Conservation (phyloP, 805 yeast species). For the Wickerhamomyces chaumierensis region DNA sequence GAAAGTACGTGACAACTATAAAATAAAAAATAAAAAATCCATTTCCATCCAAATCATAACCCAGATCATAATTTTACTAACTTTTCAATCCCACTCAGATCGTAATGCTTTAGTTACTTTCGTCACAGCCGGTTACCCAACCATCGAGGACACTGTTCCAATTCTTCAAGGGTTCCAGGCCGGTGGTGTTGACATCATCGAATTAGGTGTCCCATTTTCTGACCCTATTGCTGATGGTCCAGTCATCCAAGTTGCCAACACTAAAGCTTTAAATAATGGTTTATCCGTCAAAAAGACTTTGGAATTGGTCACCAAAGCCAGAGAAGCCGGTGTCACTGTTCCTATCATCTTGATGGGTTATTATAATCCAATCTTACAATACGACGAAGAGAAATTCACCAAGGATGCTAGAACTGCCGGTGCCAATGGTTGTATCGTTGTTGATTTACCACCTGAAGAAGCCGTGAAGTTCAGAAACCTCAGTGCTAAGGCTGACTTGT, state of each 20-base stretch:
- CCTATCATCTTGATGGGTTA: constrained; percentile 96
- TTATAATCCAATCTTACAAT: constrained; percentile 85
- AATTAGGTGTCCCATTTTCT: constrained; percentile 90
- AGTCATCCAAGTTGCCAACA: constrained; percentile 84
- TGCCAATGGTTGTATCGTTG: constrained; percentile 89
- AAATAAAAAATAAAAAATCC: not conserved
- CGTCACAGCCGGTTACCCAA: constrained; percentile 90
- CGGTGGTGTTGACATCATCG: constrained; percentile 93
- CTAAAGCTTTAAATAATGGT: constrained; percentile 73
- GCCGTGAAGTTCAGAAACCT: constrained; percentile 75
- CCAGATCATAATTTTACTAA: constrained; percentile 1
- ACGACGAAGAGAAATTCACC: constrained; percentile 80
- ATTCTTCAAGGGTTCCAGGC: constrained; percentile 79
- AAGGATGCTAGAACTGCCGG: constrained; percentile 78
- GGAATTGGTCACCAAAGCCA: constrained; percentile 63
- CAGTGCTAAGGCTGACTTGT: constrained; percentile 57
- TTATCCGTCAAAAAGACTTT: constrained; percentile 60
- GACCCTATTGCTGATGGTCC: constrained; percentile 99
- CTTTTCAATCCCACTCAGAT: constrained; percentile 17
- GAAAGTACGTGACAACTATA: constrained; percentile 28
- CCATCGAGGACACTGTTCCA: constrained; percentile 79
- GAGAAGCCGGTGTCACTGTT: constrained; percentile 72
- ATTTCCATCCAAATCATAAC: too few relatives aligned
- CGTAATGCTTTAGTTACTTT: constrained; percentile 88
- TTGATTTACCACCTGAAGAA: constrained; percentile 97